These are phyloP conservation scores for Penicillium crustosum DNA, from an alignment of 2,329 filamentous ascomycete genomes.

Conservation along the genomic window DNA sequence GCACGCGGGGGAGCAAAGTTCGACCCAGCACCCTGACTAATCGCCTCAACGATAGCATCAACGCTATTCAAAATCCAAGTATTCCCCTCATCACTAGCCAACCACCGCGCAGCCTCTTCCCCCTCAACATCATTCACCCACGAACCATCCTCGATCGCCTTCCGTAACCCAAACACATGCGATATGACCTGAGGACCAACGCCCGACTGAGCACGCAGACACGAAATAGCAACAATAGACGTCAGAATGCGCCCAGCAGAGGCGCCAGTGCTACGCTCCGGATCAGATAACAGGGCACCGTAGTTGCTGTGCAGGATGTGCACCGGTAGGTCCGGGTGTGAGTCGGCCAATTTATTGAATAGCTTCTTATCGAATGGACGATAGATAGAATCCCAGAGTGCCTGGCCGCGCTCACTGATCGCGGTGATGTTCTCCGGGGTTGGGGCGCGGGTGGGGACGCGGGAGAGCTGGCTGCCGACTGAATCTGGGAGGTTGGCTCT, in stretches of 20 bases:
- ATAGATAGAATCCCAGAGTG: conserved; percentile 76
- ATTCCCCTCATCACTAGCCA: conserved; percentile 65
- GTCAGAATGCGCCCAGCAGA: conserved; percentile 70
- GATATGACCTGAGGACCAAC: conserved; percentile 79
- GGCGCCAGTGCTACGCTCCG: conserved; percentile 41
- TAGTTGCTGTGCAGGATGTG: conserved; percentile 77
- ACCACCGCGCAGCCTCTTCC: conserved; percentile 58
- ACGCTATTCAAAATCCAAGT: conserved; percentile 63
- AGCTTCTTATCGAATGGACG: conserved; percentile 71
- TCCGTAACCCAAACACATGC: conserved; percentile 77
- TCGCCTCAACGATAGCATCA: conserved; percentile 58
- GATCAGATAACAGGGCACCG: conserved; percentile 70
- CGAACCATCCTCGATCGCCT: conserved; percentile 67
- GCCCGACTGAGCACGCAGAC: conserved; percentile 74
- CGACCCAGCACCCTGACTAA: conserved; percentile 50
- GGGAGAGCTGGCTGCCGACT: conserved; percentile 56
- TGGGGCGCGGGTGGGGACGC: conserved; percentile 56
- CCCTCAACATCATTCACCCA: conserved; percentile 39
- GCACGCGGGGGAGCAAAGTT: conserved; percentile 56
- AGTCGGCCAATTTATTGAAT: conserved; percentile 66
- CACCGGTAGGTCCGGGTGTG: conserved; percentile 78
- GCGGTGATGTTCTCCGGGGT: conserved; percentile 55
- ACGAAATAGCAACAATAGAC: conserved; percentile 70
- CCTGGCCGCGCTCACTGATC: conserved; percentile 59
- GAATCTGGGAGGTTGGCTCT: conserved; percentile 59